Base-by-base conservation (phyloP, 768 basidiomycete species). In the Boletus rubropictus region DNA sequence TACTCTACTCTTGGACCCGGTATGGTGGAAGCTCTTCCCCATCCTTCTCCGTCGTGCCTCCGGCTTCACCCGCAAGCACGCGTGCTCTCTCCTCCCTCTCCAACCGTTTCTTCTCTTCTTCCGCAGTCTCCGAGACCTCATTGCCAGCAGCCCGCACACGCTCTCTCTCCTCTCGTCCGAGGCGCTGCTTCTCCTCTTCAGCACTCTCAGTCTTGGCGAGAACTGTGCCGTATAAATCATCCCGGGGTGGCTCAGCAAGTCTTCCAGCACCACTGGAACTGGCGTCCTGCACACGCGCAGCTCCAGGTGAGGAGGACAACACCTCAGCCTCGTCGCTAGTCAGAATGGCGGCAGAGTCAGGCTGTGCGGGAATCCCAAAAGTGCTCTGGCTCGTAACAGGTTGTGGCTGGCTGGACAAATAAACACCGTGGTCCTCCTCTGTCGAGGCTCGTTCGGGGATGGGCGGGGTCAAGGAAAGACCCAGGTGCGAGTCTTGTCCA, bases 41-140 rank as follows among this genome's bases (percentile, higher is more conserved):
- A 39, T 55, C 57, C 44, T 49, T 51, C 39, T 56, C 68, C 59
- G 63, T 51, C 62, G 69, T 58, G 65, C 42, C 58, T 38, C 50
- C 17, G 10, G 32, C 52, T 5, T 51, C 63, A 39, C 48, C 58
- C 8, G 40, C 53, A 42, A 77, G 53, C 14, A 81, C 53, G 18
- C 75, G 71, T 53, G 86, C 86, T 42, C 81, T 69, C 55, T 84
- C 82, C 58, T 87, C 83, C 37, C 77, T 75, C 62, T 86, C 82
- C 41, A 79, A 54, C 18, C 81, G 65, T 58, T 66, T 73, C 73
- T 82, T 85, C 72, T 85, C 82, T 4, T 82, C 79, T 41, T 77
- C 80, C 0, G 82, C 79, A 41, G 71, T 72, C 60, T 81, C 78
- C 21, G 64, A 42, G 14, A 62, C 36, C 14, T 53, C 28, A 33